These are phyloP conservation scores for Mortierella sp. DNA, from an alignment of 371 early-diverging fungal genomes.

Conservation along the genomic window DNA sequence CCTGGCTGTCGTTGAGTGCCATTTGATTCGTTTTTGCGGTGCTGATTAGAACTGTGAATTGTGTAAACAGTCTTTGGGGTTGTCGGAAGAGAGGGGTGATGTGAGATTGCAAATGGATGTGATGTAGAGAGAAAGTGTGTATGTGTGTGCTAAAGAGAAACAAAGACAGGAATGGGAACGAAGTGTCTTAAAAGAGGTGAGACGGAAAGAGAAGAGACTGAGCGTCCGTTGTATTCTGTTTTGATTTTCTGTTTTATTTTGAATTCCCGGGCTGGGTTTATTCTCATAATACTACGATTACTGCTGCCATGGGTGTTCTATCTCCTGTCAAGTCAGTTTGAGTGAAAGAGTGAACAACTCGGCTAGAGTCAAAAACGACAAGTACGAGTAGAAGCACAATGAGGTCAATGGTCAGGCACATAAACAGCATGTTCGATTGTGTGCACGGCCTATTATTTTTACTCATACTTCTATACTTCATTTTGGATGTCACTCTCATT, in stretches of 20 bases:
- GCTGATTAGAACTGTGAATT: too few relatives aligned
- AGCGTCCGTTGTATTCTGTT: background rate
- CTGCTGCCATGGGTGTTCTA: too few relatives aligned
- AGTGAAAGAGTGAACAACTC: too few relatives aligned
- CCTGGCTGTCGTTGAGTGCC: conserved; percentile 1
- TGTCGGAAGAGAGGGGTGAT: background rate
- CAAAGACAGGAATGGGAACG: background rate
- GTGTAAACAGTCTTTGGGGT: background rate
- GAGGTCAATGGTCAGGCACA: background rate
- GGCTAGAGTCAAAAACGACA: too few relatives aligned
- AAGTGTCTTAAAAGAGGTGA: too few relatives aligned
- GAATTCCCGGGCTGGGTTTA: background rate
- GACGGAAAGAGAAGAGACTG: background rate
- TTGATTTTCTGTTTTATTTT: too few relatives aligned
- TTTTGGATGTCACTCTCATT: background rate
- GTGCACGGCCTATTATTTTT: too few relatives aligned
- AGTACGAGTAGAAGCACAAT: background rate
- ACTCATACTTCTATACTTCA: too few relatives aligned
- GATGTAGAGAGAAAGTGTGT: background rate
- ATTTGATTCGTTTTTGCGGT: too few relatives aligned
- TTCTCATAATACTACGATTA: too few relatives aligned
- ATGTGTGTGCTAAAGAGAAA: background rate
- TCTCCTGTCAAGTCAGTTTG: too few relatives aligned
- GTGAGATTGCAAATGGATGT: background rate
- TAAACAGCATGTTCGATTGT: too few relatives aligned